Evolutionary conservation across 768 basidiomycete species (phyloP), one percentile per base, ranked within the genome.

Genomic region (Mycena chlorophos): DNA sequence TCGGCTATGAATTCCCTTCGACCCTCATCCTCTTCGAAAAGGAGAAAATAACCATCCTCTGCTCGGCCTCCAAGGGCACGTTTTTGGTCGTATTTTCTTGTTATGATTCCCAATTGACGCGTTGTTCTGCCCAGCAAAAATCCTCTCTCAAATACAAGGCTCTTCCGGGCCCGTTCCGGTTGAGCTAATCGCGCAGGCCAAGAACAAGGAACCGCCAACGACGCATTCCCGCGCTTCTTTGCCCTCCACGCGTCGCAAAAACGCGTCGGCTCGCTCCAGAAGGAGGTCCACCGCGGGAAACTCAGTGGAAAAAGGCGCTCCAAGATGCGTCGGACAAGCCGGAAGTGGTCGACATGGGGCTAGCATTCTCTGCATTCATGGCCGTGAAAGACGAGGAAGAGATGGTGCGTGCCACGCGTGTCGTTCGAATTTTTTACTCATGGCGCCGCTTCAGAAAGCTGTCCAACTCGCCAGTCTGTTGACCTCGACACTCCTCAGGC

Each of bases 1-100:
- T 98, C 34, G 96, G 95, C 14, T 98, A 94, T 71, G 96, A 99
- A 71, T 98, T 98, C 67, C 97, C 96, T 2, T 93, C 94, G 0
- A 98, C 96, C 0, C 77, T 98, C 26, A 80, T 95, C 55, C 75
- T 98, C 19, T 89, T 98, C 65, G 81, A 86, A 54, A 88, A 88
- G 65, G 77, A 87, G 51, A 89, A 83, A 65, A 73, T 98, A 19
- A 76, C 77, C 29, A 87, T 98, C 37, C 74, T 97, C 25, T 94
- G 91, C 60, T 95, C 93, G 22, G 81, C 89, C 1, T 90, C 87
- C 19, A 96, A 98, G 83, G 90, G 94, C 93, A 57, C 58, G 45
- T 17, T 19, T 10, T n/a, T 17, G 52, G 6, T 49, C 40, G 48
- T 51, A 43, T 51, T 27, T 26, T 17, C 29, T 19, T 37, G 72